phyloP scores from a whole-genome alignment of 2,329 filamentous ascomycete species.

The Ceratocystis huliohia region DNA sequence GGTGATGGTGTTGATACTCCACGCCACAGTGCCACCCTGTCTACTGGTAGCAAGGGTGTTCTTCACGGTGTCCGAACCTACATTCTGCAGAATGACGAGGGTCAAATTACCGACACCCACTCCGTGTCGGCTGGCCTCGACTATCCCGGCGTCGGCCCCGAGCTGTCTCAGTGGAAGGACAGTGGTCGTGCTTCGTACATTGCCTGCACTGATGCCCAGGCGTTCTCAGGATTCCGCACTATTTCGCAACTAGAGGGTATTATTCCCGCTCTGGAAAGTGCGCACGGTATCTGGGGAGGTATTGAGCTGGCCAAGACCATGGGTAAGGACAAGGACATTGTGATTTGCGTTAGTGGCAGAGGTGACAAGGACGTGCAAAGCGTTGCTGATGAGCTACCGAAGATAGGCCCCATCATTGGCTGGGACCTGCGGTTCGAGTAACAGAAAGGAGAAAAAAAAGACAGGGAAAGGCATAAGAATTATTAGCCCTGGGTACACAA shows the following conservation, averaged over 20 bases:
- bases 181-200: constrained; percentile 74
- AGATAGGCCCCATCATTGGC: constrained; percentile 74
- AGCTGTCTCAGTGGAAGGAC: constrained; percentile 89
- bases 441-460: background rate
- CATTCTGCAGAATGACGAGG: constrained; percentile 80
- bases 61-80: constrained; percentile 94
- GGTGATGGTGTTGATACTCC: constrained; percentile 81
- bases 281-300: constrained; percentile 82
- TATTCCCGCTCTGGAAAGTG: constrained; percentile 87
- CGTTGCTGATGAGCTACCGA: constrained; percentile 86
- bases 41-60: constrained; percentile 78
- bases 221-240: constrained; percentile 73
- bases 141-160: constrained; percentile 92
- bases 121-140: constrained; percentile 93
- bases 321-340: constrained; percentile 75
- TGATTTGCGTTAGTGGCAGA: constrained; percentile 84
- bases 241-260: constrained; percentile 87
- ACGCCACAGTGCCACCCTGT: constrained; percentile 77
- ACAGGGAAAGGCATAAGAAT: background rate
- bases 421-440: constrained; percentile 52
- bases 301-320: constrained; percentile 86
- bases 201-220: constrained; percentile 81
- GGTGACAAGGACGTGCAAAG: constrained; percentile 99
- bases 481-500: background rate
- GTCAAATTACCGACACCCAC: constrained; percentile 90